Base-by-base conservation (phyloP, 768 basidiomycete species). In the Leccinum longicurvipes region DNA sequence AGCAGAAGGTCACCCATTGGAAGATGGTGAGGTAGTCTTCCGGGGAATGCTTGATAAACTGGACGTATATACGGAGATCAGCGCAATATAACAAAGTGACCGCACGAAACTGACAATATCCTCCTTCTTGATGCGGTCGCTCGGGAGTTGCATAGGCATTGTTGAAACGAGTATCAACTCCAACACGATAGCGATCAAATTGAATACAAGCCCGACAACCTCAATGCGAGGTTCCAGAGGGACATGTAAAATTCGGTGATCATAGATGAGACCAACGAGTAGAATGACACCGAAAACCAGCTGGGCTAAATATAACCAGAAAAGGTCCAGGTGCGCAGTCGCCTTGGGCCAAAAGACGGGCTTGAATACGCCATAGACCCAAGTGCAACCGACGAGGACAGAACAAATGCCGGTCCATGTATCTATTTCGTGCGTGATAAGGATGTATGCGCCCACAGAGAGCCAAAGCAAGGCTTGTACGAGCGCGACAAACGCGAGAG, bases 1-100 rank as follows among this genome's bases (percentile, higher is more conserved):
- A 92, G 32, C 64, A 72, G 61, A 90, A 91, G 1, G 86, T 82
- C 0, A 82, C 71, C 90, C 90, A 91, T 39, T 80, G 79, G 73
- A 80, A 82, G 14, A 93, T 76, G 1, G 83, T 74, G 1, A 85
- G 84, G 63, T 91, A 91, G 61, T 92, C 90, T 65, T 93, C 91
- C 0, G 84, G 87, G 2, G 68, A 68, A 58, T 62, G 53, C 39
- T 67, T 72, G 53, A 67, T 52, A 24, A 34, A 72, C 69, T 70
- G 24, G 48, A 36, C 1, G 32, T 15, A 48, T 53, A 45, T 31
- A 56, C 0, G n/a, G 52, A 31, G 39, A 24, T 50, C 58, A 47
- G 47, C 0, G 5, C 19, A 2, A 23, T 10, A 36, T 32, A 29
- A 45, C 39, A 46, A 47, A 2, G 11, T 51, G 14, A 52, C 6